These are phyloP conservation scores for Aureobasidium sp. DNA, from an alignment of 2,329 filamentous ascomycete species.

Conservation along the genomic window DNA sequence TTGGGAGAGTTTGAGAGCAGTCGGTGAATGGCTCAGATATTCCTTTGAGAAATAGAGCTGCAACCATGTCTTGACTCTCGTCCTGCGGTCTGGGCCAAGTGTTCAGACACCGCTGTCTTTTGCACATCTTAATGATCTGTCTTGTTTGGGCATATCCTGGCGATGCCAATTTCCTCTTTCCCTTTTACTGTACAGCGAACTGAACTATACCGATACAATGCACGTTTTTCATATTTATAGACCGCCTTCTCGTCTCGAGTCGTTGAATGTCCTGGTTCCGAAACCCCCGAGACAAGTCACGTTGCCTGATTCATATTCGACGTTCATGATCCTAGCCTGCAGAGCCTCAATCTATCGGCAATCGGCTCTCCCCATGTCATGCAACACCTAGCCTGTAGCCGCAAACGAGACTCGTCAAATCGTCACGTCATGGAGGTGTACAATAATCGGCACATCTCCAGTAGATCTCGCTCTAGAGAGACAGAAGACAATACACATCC, in stretches of 20 bases:
- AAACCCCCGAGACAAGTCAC: neutral
- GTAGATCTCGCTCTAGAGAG: neutral
- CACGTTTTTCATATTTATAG: neutral
- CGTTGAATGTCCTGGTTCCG: neutral
- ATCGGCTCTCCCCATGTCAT: neutral
- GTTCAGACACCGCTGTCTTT: neutral
- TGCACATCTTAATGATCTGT: neutral
- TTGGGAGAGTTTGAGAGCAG: slow-evolving; percentile 85
- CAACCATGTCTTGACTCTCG: neutral
- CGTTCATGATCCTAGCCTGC: too few relatives aligned
- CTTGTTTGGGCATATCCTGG: neutral
- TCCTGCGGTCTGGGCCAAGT: neutral
- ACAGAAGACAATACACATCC: neutral
- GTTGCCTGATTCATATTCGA: neutral
- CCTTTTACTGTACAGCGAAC: slow-evolving; percentile 3
- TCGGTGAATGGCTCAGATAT: slow-evolving; percentile 71
- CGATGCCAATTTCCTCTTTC: neutral
- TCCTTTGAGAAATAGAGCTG: slow-evolving; percentile 45
- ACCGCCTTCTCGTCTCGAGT: neutral
- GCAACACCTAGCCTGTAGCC: neutral
- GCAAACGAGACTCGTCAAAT: neutral
- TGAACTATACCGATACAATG: slow-evolving; percentile 12
- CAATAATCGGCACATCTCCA: neutral
- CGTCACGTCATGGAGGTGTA: neutral
- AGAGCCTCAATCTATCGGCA: neutral